Evolutionary conservation across 345 rosid genomes (phyloP).

Genomic region (Bruguiera sexangula): DNA sequence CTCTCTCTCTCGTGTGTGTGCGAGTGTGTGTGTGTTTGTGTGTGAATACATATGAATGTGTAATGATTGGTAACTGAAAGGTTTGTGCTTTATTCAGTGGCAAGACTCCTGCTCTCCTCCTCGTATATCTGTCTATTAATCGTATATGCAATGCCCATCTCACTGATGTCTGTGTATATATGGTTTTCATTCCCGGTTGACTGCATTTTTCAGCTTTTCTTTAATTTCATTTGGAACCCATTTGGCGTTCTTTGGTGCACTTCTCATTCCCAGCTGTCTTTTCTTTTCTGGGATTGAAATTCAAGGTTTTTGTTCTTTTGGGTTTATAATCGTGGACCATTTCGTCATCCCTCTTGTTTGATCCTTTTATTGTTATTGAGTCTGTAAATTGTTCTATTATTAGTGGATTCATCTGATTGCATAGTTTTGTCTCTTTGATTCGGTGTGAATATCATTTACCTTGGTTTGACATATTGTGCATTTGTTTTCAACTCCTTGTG

Average conservation of each 20-base stretch:
- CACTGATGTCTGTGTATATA: not conserved
- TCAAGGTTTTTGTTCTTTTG: not conserved
- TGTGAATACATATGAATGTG: not conserved
- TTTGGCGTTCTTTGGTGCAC: not conserved
- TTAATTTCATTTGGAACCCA: not conserved
- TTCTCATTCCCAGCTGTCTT: not conserved
- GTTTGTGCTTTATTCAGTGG: slow-evolving; percentile 3
- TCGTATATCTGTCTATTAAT: not conserved
- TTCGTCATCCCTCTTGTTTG: not conserved
- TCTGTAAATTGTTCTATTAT: not conserved
- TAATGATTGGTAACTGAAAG: no score
- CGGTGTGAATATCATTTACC: not conserved
- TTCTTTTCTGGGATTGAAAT: not conserved
- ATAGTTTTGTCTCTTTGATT: not conserved
- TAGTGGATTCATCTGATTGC: no score
- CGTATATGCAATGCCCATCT: not conserved
- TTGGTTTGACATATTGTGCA: not conserved
- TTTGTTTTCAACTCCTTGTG: not conserved
- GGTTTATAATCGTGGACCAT: not conserved
- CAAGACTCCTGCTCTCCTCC: not conserved
- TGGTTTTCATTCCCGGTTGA: not conserved
- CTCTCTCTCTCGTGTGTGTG: not conserved
- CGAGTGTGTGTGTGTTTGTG: not conserved
- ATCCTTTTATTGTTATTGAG: not conserved
- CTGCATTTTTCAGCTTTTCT: not conserved